A percentile compares a stretch with the other conserved stretches of the same genome.
phyloP scores from a whole-genome alignment of 2,329 filamentous ascomycete species.

The Pyrenochaeta sp. region DNA sequence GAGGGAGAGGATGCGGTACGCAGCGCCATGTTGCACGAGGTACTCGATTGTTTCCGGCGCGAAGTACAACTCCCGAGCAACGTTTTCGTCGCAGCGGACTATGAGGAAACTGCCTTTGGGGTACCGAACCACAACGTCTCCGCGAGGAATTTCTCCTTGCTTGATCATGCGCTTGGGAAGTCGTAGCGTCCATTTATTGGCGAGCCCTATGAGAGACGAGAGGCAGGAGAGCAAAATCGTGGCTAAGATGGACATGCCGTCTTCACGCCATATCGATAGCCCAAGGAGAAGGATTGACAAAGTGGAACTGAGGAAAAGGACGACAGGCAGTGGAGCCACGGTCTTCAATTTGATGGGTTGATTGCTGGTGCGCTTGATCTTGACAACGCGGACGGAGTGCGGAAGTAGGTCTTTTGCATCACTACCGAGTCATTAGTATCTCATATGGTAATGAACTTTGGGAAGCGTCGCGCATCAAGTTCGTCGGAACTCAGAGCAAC shows the following conservation, averaged over 20 bases:
- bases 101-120: conserved; percentile 61
- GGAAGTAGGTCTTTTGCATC: conserved; percentile 48
- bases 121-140: conserved; percentile 61
- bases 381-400: conserved; percentile 53
- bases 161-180: conserved; percentile 50
- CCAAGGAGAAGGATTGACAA: conserved; percentile 55
- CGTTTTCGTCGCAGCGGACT: conserved; percentile 59
- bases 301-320: conserved; percentile 56
- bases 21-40: conserved; percentile 49
- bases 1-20: conserved; percentile 58
- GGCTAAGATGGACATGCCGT: conserved; percentile 61
- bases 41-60: conserved; percentile 61
- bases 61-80: conserved; percentile 62
- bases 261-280: conserved; percentile 54
- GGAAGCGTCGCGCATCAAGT: too few species aligned
- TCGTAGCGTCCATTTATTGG: conserved; percentile 59
- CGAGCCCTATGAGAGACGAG: conserved; percentile 59
- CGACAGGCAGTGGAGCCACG: conserved; percentile 56
- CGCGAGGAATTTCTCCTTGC: conserved; percentile 43
- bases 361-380: conserved; percentile 45
- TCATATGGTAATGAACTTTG: too few species aligned
- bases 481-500: too few species aligned
- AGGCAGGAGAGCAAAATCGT: conserved; percentile 58
- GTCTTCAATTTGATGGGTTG: conserved; percentile 54
- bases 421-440: conserved; percentile 28